Evolutionary conservation across 805 yeast species (phyloP).

Genomic region (Helenozyma rhizophorensis): DNA sequence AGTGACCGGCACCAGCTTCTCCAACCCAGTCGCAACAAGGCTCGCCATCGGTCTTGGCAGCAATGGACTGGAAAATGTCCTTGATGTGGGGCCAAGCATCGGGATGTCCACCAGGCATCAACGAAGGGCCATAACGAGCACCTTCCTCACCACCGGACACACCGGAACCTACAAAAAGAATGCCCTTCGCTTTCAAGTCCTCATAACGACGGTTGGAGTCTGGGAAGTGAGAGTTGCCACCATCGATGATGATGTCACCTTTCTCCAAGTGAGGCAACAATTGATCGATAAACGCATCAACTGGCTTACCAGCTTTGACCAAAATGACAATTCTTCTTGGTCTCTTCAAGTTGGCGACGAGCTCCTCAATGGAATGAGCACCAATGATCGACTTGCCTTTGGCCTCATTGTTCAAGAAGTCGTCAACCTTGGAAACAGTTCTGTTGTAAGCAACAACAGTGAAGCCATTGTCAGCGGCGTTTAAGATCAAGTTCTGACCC

Average conservation of each 20-base stretch:
- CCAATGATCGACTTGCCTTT: slow-evolving; percentile 96
- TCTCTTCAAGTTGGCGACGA: slow-evolving; percentile 83
- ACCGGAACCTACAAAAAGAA: slow-evolving; percentile 96
- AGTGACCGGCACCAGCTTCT: slow-evolving; percentile 98
- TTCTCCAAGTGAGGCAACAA: slow-evolving; percentile 86
- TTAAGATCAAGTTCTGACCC: slow-evolving; percentile 97
- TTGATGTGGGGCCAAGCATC: slow-evolving; percentile 99
- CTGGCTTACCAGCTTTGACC: slow-evolving; percentile 96
- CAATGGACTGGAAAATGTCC: slow-evolving; percentile 90
- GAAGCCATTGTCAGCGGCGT: slow-evolving; percentile 98
- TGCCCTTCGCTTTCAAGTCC: slow-evolving; percentile 82
- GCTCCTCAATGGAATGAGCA: slow-evolving; percentile 88
- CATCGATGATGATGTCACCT: slow-evolving; percentile 98
- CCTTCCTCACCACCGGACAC: slow-evolving; percentile 99
- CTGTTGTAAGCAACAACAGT: slow-evolving; percentile 98
- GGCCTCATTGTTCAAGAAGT: slow-evolving; percentile 89
- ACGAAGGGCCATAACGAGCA: slow-evolving; percentile 98
- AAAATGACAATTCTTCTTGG: slow-evolving; percentile 93
- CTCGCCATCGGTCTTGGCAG: slow-evolving; percentile 97
- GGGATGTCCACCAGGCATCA: slow-evolving; percentile 98
- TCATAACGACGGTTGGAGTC: slow-evolving; percentile 96
- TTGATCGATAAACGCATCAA: slow-evolving; percentile 85
- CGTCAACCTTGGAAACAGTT: slow-evolving; percentile 93
- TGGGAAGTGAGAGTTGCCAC: slow-evolving; percentile 99
- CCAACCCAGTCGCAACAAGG: slow-evolving; percentile 99